Percentiles rank a stretch among this genome's conserved stretches.
Evolutionary conservation across 352 stramenopile genomes (phyloP).

Genomic region (Globisporangium mamillatum): DNA sequence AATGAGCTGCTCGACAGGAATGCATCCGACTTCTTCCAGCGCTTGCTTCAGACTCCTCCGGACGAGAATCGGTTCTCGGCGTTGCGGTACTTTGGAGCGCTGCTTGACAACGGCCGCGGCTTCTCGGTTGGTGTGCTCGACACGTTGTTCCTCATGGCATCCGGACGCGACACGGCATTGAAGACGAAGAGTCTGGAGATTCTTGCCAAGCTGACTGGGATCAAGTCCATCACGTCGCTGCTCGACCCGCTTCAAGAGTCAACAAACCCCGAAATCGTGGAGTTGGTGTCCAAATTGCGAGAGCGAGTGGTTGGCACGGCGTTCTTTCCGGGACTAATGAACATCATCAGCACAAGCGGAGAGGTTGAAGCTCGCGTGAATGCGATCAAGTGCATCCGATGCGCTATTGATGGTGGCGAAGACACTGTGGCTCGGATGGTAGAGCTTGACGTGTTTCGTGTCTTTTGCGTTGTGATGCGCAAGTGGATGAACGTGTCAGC

Average conservation of each 20-base stretch:
- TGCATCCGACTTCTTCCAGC: constrained; percentile 75
- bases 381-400: constrained; percentile 69
- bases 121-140: constrained; percentile 63
- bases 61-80: constrained; percentile 74
- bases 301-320: constrained; percentile 55
- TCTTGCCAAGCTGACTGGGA: constrained; percentile 47
- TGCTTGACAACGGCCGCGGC: constrained; percentile 52
- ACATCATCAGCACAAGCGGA: constrained; percentile 42
- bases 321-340: constrained; percentile 68
- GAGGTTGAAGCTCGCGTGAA: constrained; percentile 48
- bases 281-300: constrained; percentile 54
- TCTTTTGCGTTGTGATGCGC: constrained; percentile 58
- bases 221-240: constrained; percentile 48
- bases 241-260: constrained; percentile 41
- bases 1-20: constrained; percentile 58
- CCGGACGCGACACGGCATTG: constrained; percentile 46
- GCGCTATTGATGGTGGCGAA: constrained; percentile 53
- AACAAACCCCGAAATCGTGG: constrained; percentile 34
- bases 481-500: constrained; percentile 57
- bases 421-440: constrained; percentile 60
- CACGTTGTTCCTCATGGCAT: constrained; percentile 71
- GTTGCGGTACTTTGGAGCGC: constrained; percentile 61
- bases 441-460: constrained; percentile 66
- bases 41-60: constrained; percentile 66
- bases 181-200: constrained; percentile 54